Conservation (phyloP, 352 stramenopile genomes). For the Phytophthora meadii region DNA sequence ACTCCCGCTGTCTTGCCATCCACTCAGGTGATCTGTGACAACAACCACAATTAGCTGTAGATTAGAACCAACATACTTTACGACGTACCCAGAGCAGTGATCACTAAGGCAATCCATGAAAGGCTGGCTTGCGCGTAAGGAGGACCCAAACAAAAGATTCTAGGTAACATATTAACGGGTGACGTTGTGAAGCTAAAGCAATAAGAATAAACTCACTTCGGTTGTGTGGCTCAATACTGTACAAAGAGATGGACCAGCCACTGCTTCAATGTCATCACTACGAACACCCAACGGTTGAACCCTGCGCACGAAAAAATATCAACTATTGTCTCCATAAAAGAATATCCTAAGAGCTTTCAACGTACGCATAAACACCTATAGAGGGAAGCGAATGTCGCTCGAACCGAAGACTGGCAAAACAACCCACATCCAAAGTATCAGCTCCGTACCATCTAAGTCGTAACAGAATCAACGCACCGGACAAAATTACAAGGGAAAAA, state of each 20-base stretch:
- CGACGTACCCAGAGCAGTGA: slow-evolving; percentile 47
- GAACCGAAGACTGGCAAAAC: slow-evolving; percentile 57
- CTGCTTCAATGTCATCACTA: slow-evolving; percentile 60
- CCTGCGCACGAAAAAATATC: slow-evolving; percentile 19
- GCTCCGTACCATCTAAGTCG: not conserved
- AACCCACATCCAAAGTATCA: not conserved
- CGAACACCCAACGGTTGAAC: slow-evolving; percentile 55
- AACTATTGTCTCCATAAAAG: not conserved
- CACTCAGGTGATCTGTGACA: slow-evolving; percentile 48
- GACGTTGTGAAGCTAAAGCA: not conserved
- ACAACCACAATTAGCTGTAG: not conserved
- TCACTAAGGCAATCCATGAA: slow-evolving; percentile 67
- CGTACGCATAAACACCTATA: slow-evolving; percentile 72
- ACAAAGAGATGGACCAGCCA: slow-evolving; percentile 60
- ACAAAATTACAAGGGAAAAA: slow-evolving; percentile 79
- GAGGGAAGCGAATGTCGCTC: slow-evolving; percentile 55
- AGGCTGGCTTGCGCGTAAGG: slow-evolving; percentile 52
- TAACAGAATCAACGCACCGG: slow-evolving; percentile 26
- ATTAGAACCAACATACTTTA: not conserved
- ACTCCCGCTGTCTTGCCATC: slow-evolving; percentile 47
- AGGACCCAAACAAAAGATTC: slow-evolving; percentile 58
- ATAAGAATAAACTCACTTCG: slow-evolving; percentile 35
- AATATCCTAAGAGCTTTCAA: not conserved
- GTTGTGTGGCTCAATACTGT: slow-evolving; percentile 71
- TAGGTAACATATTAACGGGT: slow-evolving; percentile 8